Percentiles rank a stretch among this genome's conserved stretches.
phyloP scores from a whole-genome alignment of 345 rosid genomes.

The Salix dunnii region DNA sequence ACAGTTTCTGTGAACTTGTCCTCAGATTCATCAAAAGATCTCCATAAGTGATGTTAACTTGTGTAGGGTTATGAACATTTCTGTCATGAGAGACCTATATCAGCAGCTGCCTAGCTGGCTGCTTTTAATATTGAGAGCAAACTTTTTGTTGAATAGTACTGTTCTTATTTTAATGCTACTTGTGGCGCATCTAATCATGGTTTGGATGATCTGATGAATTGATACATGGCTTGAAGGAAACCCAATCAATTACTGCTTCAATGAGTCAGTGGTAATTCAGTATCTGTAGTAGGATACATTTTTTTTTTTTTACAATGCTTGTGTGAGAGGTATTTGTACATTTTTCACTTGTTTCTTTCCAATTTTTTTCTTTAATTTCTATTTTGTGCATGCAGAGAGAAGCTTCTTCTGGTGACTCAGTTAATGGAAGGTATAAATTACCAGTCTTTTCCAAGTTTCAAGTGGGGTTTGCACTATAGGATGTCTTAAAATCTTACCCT shows the following conservation, averaged over 20 bases:
- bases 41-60: not conserved
- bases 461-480: not conserved
- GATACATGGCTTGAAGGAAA: not conserved
- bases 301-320: not conserved
- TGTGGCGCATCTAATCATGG: slow-evolving; percentile 15
- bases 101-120: not conserved
- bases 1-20: too few species aligned
- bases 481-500: not conserved
- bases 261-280: slow-evolving; percentile 9
- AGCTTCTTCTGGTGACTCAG: slow-evolving; percentile 26
- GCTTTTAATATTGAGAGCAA: slow-evolving; percentile 3
- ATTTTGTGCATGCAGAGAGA: slow-evolving; percentile 28
- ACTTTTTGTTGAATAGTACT: not conserved
- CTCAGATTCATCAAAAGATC: not conserved
- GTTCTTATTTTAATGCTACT: slow-evolving; percentile 8
- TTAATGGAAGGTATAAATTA: slow-evolving; percentile 37
- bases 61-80: not conserved
- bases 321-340: not conserved
- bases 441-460: slow-evolving; percentile 1
- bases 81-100: slow-evolving; percentile 1
- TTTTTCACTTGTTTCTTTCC: not conserved
- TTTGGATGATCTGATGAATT: slow-evolving; percentile 15
- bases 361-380: not conserved
- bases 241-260: not conserved
- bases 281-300: slow-evolving; percentile 1